Base-by-base conservation (phyloP, 2,329 filamentous ascomycete species). In the Aspergillus pseudotamarii region DNA sequence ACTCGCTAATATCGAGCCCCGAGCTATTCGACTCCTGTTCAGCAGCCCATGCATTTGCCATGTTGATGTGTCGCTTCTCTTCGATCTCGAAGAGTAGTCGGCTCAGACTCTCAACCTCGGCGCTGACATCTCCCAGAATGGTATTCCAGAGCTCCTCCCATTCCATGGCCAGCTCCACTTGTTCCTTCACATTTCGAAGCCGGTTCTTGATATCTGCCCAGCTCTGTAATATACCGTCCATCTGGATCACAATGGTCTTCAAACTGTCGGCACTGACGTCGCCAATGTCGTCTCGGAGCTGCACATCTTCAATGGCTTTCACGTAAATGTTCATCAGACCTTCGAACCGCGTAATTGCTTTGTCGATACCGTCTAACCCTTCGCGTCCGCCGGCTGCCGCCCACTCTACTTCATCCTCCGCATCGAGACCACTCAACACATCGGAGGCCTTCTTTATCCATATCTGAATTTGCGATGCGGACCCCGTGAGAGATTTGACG, bases 351-450 rank as follows among this genome's bases (percentile, higher is more conserved):
- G 85, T 82, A 64, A 98, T 94, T 26, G 94, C 87, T 58, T 82
- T 82, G 66, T 89, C 86, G 3, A 89, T 86, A 60, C 88, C 86
- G 14, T 81, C 81, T 41, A 83, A 66, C 10, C 81, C 81, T 63
- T 83, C 78, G 64, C 82, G 75, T 34, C 95, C 95, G 58, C 93
- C 95, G 1, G 94, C 94, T 2, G 95, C 87, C 10, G 88, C 94
- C 95, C 95, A 99, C 77, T 98, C 94, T 19, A 98, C 93, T 74
- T 99, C 95, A 76, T 98, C 95, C 66, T 98, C 94, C 59, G 94
- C 93, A 76, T 98, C 93, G 48, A 99, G 82, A 6, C 94, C 94
- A 60, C 87, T 87, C 59, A 99, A 88, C 36, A 98, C 94, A 71
- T 96, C 93, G 0, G 90, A 90, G 0, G 94, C 94, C 77, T 97